phyloP scores from a whole-genome alignment of 495 filamentous ascomycete genomes.

The Penicillium robsamsonii region DNA sequence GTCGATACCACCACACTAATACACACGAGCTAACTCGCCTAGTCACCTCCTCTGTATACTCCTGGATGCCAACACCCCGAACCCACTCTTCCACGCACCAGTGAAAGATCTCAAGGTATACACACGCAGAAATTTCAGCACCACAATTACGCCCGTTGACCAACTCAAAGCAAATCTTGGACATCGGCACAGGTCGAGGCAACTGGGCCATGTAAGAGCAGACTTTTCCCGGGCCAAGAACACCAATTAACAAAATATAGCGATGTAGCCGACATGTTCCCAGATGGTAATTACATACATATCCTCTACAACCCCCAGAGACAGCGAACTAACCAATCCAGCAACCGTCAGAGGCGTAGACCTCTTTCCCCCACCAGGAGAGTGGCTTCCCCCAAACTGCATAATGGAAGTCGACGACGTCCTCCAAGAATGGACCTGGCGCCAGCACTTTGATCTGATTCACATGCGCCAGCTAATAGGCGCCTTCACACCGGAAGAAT shows the following conservation, averaged over 20 bases:
- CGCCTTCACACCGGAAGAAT: slow-evolving; percentile 26
- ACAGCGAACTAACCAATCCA: background rate
- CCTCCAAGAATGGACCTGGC: slow-evolving; percentile 30
- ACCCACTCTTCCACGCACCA: slow-evolving; percentile 9
- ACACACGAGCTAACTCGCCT: background rate
- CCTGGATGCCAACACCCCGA: background rate
- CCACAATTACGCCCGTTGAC: background rate
- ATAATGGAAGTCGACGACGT: slow-evolving; percentile 31
- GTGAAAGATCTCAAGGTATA: slow-evolving; percentile 5
- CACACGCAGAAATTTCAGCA: background rate
- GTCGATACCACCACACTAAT: no score
- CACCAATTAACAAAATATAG: background rate
- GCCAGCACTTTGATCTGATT: slow-evolving; percentile 30
- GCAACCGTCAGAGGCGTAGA: slow-evolving; percentile 25
- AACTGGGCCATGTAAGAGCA: slow-evolving; percentile 18
- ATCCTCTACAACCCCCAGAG: no score
- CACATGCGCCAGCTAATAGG: slow-evolving; percentile 24
- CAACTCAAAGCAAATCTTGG: slow-evolving; percentile 8
- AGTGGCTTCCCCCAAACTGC: slow-evolving; percentile 35
- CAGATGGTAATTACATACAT: background rate
- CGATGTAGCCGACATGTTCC: slow-evolving; percentile 16
- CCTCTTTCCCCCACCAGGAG: slow-evolving; percentile 23
- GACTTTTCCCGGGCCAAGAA: background rate
- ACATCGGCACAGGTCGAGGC: slow-evolving; percentile 16
- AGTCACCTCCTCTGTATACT: slow-evolving; percentile 7